Percentiles rank a stretch among this genome's conserved stretches.
phyloP scores from a whole-genome alignment of 192 early-diverging fungal genomes.

The Entomortierella lignicola region DNA sequence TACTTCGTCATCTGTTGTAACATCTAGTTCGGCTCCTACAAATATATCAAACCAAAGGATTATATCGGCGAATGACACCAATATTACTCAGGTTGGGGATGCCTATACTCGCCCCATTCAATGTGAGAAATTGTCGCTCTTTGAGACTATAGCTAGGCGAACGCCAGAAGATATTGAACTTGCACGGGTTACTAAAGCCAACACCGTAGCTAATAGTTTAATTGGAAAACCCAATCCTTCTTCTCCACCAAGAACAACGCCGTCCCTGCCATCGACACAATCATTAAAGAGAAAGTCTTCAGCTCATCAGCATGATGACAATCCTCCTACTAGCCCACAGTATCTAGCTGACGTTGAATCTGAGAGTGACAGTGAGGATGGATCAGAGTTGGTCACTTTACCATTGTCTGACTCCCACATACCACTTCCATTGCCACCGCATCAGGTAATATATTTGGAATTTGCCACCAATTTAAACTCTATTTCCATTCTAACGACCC shows the following conservation, averaged over 20 bases:
- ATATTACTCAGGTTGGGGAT: background rate
- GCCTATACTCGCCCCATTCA: background rate
- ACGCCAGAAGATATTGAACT: conserved; percentile 14
- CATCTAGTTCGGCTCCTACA: background rate
- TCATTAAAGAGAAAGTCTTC: background rate
- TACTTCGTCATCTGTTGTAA: background rate
- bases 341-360: background rate
- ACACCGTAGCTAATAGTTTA: conserved; percentile 16
- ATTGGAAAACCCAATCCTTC: background rate
- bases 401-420: too few species aligned
- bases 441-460: background rate
- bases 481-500: too few species aligned
- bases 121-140: background rate
- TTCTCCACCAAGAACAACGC: background rate
- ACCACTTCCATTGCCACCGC: background rate
- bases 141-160: conserved; percentile 4
- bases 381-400: background rate
- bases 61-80: too few species aligned
- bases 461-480: conserved; percentile 8
- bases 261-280: background rate
- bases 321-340: background rate
- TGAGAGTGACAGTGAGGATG: background rate
- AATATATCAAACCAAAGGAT: too few species aligned
- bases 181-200: conserved; percentile 22
- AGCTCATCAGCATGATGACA: background rate